Evolutionary conservation across 2,329 filamentous ascomycete genomes (phyloP), one percentile per base, ranked within the genome.

Genomic region (Incumbomyces lentus): DNA sequence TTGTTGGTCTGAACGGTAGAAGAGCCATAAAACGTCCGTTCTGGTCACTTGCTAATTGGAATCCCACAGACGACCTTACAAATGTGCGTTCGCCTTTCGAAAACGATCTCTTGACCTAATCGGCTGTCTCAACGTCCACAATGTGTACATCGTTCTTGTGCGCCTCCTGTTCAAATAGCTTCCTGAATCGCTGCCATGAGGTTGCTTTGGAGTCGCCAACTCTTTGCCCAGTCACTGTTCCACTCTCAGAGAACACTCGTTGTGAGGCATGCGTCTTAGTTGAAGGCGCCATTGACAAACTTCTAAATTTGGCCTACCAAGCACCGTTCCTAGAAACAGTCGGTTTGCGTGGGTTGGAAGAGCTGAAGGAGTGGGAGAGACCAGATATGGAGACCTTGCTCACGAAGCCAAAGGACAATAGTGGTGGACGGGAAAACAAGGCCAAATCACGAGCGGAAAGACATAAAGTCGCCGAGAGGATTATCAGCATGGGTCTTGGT

Each of bases 301-400:
- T 56, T 12, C 44, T 35, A 4, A 41, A 30, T 17, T 40, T 53
- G 1, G 44, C 53, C 18, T 47, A 46, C 14, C 45, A 44, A 16
- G 49, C 51, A 36, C 54, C 54, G 38, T 56, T 48, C 44, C 42
- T 51, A 18, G 13, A 44, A 10, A 53, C 50, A 2, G 51, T 52
- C 26, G 52, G 54, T 11, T 44, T 47, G 49, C 40, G 26, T 3
- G 54, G 52, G 11, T 48, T 46, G 17, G 48, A 51, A 34, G 35
- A 49, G 38, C 50, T 49, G 26, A 40, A 49, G 18, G 49, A 40
- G 11, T 55, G 52, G 52, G 51, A 53, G 46, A 19, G 37, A 39
- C 50, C 43, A 36, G 49, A 16, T 12, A 26, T 44, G 14, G 36
- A 47, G 26, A 33, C 30, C n/a, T 16, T 12, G 14, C 26, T 35